Evolutionary conservation across 257 asterid genomes (phyloP), one percentile per base, ranked within the genome.

Genomic region (Nicotiana tabacum): DNA sequence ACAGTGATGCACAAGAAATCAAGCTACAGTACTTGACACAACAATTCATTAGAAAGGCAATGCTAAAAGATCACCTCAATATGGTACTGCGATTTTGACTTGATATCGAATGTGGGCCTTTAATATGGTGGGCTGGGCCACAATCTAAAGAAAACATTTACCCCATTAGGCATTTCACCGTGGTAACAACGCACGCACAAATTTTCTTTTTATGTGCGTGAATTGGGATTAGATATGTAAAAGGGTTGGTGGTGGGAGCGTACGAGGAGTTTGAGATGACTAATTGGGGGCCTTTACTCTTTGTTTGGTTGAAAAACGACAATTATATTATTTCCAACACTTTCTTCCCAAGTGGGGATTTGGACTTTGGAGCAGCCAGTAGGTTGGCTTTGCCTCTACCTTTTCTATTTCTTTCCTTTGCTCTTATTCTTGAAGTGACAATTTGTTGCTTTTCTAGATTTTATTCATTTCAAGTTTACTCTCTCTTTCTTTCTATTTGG

Each of bases 271-370:
- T 10, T 48, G 88, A 77, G 88, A 82, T 81, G 93, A 85, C 84
- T 82, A 33, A 62, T 24, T 66, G 83, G 84, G 86, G 89, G 89
- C 76, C 84, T 89, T 87, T 86, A 82, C 82, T 82, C 29, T 86
- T 83, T 91, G 91, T 88, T 87, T 86, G 88, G 66, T 85, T 87
- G 88, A 90, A 82, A 88, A 90, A 90, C 88, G 91, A 88, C 91
- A 90, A 90, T 86, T 64, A 87, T 86, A 87, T 86, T 87, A 86
- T 83, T 83, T 69, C 74, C 1, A 77, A 84, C 89, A 83, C 83
- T 83, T 89, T 32, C 35, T 3, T 32, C 35, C 35, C 35, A 32
- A 32, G 35, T 32, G 35, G 35, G 35, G 35, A 3, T 32, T 29
- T 81, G 66, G 78, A 68, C 27, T 56, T 79, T 78, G 83, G 74